Conservation (phyloP, 768 basidiomycete species). For the Pisolithus microcarpus region DNA sequence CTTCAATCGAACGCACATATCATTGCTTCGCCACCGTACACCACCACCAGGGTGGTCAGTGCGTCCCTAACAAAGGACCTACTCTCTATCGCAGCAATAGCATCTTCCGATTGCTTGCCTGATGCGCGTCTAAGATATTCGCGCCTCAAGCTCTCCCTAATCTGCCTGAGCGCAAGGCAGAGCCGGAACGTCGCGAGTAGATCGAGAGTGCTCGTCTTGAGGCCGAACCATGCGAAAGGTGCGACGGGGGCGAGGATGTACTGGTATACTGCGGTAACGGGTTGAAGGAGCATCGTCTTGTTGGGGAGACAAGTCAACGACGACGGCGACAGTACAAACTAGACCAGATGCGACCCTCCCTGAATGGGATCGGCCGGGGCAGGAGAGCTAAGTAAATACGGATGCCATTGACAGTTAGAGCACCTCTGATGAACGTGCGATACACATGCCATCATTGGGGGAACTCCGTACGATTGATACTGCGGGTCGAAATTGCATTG, state of each 20-base stretch:
- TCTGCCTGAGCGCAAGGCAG: conserved; percentile 60
- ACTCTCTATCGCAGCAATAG: conserved; percentile 33
- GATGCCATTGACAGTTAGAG: not conserved
- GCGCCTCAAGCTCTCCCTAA: conserved; percentile 43
- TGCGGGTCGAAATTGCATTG: no score
- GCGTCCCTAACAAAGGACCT: conserved; percentile 53
- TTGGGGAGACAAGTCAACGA: not conserved
- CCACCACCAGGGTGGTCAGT: conserved; percentile 54
- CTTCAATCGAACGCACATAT: conserved; percentile 35
- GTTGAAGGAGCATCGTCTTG: conserved; percentile 27
- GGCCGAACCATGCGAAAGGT: conserved; percentile 62
- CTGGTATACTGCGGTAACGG: conserved; percentile 45
- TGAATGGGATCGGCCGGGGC: not conserved
- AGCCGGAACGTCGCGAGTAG: conserved; percentile 61
- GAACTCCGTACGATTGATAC: no score
- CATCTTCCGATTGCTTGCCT: conserved; percentile 18
- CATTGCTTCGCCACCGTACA: conserved; percentile 74
- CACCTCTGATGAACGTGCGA: no score
- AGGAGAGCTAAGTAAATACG: not conserved
- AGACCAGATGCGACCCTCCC: not conserved
- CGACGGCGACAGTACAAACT: not conserved
- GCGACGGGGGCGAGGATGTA: conserved; percentile 51
- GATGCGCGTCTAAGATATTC: conserved; percentile 35
- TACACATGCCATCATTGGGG: no score
- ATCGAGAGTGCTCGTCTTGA: conserved; percentile 56